A percentile compares a stretch with the other conserved stretches of the same genome.
phyloP scores from a whole-genome alignment of 1,284 basidiomycete genomes.

The Omphalotus olearius region DNA sequence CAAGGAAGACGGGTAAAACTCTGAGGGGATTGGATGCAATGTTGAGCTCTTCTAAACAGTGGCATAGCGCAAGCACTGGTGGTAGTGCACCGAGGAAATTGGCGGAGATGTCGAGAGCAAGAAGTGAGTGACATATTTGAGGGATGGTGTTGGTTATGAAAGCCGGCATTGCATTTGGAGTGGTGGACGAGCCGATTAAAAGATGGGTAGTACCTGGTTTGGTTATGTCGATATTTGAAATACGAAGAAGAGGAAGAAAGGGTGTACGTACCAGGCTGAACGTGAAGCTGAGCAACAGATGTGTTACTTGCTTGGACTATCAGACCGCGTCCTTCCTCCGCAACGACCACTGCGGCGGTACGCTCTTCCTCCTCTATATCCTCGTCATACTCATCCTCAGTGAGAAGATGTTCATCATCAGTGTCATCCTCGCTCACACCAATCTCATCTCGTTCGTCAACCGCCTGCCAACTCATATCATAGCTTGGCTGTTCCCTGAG shows the following conservation, averaged over 20 bases:
- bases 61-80: conserved; percentile 71
- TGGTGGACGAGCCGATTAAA: conserved; percentile 71
- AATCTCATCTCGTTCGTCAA: conserved; percentile 70
- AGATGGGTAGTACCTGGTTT: conserved; percentile 82
- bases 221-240: conserved; percentile 6
- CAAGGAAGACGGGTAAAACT: conserved; percentile 79
- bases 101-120: conserved; percentile 87
- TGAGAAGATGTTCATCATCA: conserved; percentile 54
- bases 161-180: conserved; percentile 70
- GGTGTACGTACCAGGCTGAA: conserved; percentile 56
- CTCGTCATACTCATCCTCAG: conserved; percentile 46
- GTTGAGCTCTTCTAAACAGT: conserved; percentile 89
- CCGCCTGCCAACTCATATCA: conserved; percentile 68
- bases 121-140: conserved; percentile 68
- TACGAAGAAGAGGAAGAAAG: conserved; percentile 9
- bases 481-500: conserved; percentile 65
- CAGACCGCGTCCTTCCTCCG: conserved; percentile 76
- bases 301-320: conserved; percentile 69
- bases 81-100: conserved; percentile 85
- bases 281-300: conserved; percentile 56
- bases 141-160: conserved; percentile 71
- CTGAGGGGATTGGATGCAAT: conserved; percentile 87
- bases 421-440: conserved; percentile 71
- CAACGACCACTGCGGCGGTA: conserved; percentile 71
- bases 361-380: conserved; percentile 53